phyloP scores from a whole-genome alignment of 306 rosid genomes.

The Gynostemma pentaphyllum region DNA sequence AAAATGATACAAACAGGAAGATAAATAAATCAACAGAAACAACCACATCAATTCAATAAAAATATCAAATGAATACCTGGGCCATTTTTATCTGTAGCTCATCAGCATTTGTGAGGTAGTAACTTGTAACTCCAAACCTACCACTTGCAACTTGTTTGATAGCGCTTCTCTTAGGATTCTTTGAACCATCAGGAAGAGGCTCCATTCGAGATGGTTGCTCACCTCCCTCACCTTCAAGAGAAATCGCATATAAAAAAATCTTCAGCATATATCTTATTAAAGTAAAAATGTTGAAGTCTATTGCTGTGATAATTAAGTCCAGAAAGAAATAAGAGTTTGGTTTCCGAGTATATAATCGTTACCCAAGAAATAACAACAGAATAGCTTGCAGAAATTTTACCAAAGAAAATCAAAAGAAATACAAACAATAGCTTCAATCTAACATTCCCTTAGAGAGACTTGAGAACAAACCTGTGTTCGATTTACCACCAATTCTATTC shows the following conservation, averaged over 20 bases:
- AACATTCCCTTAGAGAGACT: neutral
- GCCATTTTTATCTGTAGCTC: conserved; percentile 99
- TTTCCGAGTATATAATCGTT: neutral
- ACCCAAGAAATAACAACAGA: neutral
- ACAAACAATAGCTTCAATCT: neutral
- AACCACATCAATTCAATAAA: neutral
- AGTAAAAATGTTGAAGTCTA: neutral
- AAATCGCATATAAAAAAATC: neutral
- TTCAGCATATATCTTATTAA: neutral
- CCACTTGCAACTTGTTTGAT: conserved; percentile 99
- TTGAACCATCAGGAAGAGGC: conserved; percentile 83
- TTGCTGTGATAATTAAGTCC: neutral
- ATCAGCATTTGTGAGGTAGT: conserved; percentile 91
- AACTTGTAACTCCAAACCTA: conserved; percentile 97
- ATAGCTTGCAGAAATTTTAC: neutral
- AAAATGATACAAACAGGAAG: conserved; percentile 9
- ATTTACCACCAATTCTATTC: conserved; percentile 94
- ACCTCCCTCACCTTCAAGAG: conserved; percentile 87
- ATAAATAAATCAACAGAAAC: neutral
- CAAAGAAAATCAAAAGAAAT: neutral
- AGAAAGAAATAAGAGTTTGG: neutral
- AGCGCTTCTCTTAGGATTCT: conserved; percentile 89
- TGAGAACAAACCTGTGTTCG: conserved; percentile 73
- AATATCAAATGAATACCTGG: conserved; percentile 55
- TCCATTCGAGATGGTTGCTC: conserved; percentile 99